Percentiles rank a stretch among this genome's conserved stretches.
Conservation (phyloP, 2,329 filamentous ascomycete species). For the Sporothrix sp. region DNA sequence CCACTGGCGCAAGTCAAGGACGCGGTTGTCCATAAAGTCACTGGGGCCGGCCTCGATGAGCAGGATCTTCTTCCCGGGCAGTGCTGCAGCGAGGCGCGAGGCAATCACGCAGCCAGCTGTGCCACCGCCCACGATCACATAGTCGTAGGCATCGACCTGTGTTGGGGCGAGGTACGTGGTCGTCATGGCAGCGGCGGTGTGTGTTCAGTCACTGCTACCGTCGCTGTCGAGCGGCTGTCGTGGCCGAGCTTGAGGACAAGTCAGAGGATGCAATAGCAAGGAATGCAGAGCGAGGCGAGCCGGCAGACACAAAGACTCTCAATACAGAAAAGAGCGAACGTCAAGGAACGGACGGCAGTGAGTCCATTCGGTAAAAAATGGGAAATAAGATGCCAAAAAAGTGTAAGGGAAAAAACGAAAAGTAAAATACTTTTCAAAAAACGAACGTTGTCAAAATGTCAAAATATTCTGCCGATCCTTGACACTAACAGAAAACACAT, state of each 20-base stretch:
- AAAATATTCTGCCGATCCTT: constrained; percentile 1
- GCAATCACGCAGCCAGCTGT: constrained; percentile 81
- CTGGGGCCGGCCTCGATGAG: constrained; percentile 83
- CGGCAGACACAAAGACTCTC: too few species aligned
- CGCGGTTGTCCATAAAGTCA: constrained; percentile 79
- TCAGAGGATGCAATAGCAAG: too few species aligned
- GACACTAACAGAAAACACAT: constrained; percentile 2
- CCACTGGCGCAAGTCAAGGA: constrained; percentile 82
- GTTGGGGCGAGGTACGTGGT: constrained; percentile 56
- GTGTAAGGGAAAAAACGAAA: background rate
- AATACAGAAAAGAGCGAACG: too few species aligned
- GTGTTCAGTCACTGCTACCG: too few species aligned
- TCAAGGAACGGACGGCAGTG: background rate
- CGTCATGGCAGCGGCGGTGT: constrained; percentile 39
- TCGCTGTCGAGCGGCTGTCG: background rate
- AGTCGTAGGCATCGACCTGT: constrained; percentile 64
- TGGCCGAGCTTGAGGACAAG: too few species aligned
- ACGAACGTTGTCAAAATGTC: background rate
- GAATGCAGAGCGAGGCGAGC: too few species aligned
- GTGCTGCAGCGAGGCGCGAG: constrained; percentile 66
- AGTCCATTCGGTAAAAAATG: too few species aligned
- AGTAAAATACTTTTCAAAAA: constrained; percentile 1
- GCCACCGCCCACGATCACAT: constrained; percentile 75
- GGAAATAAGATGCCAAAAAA: background rate
- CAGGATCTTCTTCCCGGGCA: constrained; percentile 66